These are phyloP conservation scores for Hortiboletus campestris DNA, from an alignment of 768 basidiomycete species.

Conservation along the genomic window DNA sequence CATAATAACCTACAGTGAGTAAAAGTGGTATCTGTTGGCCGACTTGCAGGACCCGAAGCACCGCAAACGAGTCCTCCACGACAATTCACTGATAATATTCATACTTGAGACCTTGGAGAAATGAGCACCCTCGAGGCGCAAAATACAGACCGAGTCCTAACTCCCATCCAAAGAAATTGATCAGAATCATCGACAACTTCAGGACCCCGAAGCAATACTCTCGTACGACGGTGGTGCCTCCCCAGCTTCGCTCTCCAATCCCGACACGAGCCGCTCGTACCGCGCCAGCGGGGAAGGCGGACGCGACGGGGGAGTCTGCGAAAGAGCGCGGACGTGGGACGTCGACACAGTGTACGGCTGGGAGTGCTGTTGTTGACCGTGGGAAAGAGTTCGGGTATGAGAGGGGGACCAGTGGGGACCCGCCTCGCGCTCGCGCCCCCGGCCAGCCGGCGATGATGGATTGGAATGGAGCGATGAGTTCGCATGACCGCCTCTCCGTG, in stretches of 20 bases:
- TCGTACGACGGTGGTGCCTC: conserved; percentile 73
- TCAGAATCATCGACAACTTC: neutral
- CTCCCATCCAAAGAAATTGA: neutral
- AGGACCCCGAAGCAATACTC: conserved; percentile 14
- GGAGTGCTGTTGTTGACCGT: neutral
- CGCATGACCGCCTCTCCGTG: neutral
- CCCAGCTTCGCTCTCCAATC: conserved; percentile 80
- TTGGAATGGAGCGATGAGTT: neutral
- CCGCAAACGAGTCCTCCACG: neutral
- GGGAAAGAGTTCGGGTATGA: neutral
- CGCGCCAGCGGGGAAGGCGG: conserved; percentile 36
- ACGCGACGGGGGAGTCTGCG: conserved; percentile 4
- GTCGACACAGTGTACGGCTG: neutral
- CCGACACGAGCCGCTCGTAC: conserved; percentile 83
- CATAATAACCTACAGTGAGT: neutral
- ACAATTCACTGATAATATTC: neutral
- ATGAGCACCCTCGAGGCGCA: too few relatives aligned
- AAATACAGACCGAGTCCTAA: neutral
- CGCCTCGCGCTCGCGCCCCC: neutral
- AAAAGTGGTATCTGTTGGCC: neutral
- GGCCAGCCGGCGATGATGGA: neutral
- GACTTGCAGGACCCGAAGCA: neutral
- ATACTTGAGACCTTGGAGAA: too few relatives aligned
- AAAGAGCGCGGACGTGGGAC: neutral
- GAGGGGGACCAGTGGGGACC: neutral